A percentile compares a stretch with the other conserved stretches of the same genome.
These are phyloP conservation scores for Ophiostoma pallidulum DNA, from an alignment of 2,329 filamentous ascomycete species.

Conservation along the genomic window DNA sequence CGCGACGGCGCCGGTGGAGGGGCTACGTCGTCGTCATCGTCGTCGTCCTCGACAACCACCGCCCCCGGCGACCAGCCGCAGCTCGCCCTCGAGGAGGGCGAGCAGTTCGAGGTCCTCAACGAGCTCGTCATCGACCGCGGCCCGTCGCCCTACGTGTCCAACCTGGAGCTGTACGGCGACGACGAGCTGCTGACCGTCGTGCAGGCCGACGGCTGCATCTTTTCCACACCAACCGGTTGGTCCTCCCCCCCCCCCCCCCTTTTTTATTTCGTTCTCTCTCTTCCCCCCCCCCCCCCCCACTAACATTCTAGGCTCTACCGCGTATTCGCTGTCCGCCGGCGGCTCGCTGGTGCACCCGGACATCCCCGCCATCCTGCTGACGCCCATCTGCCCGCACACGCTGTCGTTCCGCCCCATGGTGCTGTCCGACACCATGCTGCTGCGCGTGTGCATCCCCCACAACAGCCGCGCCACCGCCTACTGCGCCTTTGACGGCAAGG, in stretches of 20 bases:
- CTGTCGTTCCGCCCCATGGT: constrained; percentile 97
- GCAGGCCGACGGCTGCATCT: constrained; percentile 94
- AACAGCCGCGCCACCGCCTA: constrained; percentile 87
- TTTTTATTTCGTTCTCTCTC: background rate
- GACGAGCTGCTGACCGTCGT: constrained; percentile 91
- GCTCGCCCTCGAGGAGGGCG: constrained; percentile 75
- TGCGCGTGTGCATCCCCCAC: constrained; percentile 78
- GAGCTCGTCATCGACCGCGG: constrained; percentile 97
- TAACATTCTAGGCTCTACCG: constrained; percentile 62
- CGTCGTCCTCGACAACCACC: constrained; percentile 22
- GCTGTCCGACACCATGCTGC: constrained; percentile 83
- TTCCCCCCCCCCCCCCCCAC: background rate
- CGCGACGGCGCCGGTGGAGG: constrained; percentile 50
- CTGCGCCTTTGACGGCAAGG: constrained; percentile 96
- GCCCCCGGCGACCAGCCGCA: constrained; percentile 33
- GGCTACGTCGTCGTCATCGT: constrained; percentile 29
- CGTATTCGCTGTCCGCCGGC: constrained; percentile 91
- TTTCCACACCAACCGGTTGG: constrained; percentile 80
- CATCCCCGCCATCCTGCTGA: constrained; percentile 91
- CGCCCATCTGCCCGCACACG: constrained; percentile 94
- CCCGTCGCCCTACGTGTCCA: constrained; percentile 92
- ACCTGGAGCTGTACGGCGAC: constrained; percentile 91
- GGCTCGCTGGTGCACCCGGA: constrained; percentile 94
- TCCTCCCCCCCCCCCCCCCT: background rate
- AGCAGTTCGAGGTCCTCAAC: constrained; percentile 97